A percentile compares a stretch with the other conserved stretches of the same genome.
Evolutionary conservation across 495 filamentous ascomycete species (phyloP).

Genomic region (Xylaria venustula): DNA sequence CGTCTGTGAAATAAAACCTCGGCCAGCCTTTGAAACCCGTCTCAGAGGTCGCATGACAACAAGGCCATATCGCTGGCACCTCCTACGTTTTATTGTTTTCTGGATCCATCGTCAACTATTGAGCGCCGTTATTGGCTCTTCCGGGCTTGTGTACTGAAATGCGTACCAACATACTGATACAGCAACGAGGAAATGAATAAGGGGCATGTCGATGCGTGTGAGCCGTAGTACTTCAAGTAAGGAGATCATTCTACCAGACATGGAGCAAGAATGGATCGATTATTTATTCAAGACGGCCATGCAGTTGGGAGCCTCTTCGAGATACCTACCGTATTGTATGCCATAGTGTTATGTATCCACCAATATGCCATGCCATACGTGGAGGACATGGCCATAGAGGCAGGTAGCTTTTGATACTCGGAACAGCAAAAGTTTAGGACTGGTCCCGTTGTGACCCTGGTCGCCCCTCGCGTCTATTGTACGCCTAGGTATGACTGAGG

Average conservation of each 20-base stretch:
- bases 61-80: not conserved
- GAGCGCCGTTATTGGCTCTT: not conserved
- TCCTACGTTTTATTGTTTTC: not conserved
- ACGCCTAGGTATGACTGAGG: too few species aligned
- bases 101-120: conserved; percentile 1
- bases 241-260: conserved; percentile 4
- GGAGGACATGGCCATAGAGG: not conserved
- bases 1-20: conserved; percentile 6
- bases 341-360: not conserved
- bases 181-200: not conserved
- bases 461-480: not conserved
- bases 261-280: not conserved
- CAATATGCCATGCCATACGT: not conserved
- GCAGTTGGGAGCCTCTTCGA: not conserved
- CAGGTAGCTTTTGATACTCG: not conserved
- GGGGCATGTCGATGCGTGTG: not conserved
- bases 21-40: not conserved
- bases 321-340: too few species aligned
- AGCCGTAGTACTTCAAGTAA: not conserved
- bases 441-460: not conserved
- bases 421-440: not conserved
- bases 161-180: conserved; percentile 2
- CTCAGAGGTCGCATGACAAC: conserved; percentile 10
- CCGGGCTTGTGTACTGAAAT: not conserved
- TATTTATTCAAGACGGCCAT: not conserved